Evolutionary conservation across 2,329 filamentous ascomycete genomes (phyloP), one percentile per base, ranked within the genome.

Genomic region (Fusarium vanettenii): DNA sequence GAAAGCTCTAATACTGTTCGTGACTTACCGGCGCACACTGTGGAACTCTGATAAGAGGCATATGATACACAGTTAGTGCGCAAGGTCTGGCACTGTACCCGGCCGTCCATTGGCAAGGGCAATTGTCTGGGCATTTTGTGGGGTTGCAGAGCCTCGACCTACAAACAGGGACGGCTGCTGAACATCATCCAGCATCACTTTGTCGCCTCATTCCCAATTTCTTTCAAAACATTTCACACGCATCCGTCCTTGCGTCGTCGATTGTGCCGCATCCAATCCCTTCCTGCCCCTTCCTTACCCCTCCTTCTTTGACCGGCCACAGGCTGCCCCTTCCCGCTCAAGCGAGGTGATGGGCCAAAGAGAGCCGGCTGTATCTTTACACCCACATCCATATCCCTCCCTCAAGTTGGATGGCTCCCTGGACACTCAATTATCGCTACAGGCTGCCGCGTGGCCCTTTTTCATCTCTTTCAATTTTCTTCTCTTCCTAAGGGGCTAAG

Each of bases 121-220:
- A 74, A 74, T 72, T 55, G 50, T 69, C 48, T 55, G 27, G 48
- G 59, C 69, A 75, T 74, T 74, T 73, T 74, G 61, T 64, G 61
- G 61, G 35, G 69, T 59, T 72, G 72, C 71, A 66, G 67, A 63
- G 45, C 48, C 55, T 75, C 72, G 57, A 50, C 70, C 72, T 60
- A 50, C 69, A 69, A 72, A 71, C 55, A 57, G 57, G 37, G 65
- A 57, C 43, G 39, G 67, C 67, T 74, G 25, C 52, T 74, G 62
- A 70, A 62, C 66, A 72, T 67, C 72, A 62, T 66, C 50, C 37
- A 73, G 69, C 62, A 69, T 69, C 25, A 35, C 52, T 43, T 48
- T 52, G 31, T 64, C 60, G 69, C 55, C 61, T 41, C 62, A 64
- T 45, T 60, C 57, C 55, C 60, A 66, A 27, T 33, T 59, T 61